Conservation (phyloP, 129 eudicot genomes). For the Flaveria linearis region DNA sequence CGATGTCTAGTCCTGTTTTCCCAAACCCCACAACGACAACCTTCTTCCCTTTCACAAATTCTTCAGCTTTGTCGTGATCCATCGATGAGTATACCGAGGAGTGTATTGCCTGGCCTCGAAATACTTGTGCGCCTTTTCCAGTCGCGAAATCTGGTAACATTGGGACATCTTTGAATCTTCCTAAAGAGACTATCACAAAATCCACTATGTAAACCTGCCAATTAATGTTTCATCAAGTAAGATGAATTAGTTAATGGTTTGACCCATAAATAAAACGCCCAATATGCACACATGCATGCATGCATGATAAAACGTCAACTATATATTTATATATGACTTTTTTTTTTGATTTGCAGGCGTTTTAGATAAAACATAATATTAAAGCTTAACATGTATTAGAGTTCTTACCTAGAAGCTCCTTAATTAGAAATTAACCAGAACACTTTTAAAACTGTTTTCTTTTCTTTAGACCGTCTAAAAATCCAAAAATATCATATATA, state of each 20-base stretch:
- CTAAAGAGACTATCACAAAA: constrained; percentile 63
- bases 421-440: no score
- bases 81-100: constrained; percentile 52
- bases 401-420: no score
- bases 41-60: constrained; percentile 46
- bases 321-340: neutral
- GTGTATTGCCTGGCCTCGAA: constrained; percentile 54
- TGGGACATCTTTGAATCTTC: constrained; percentile 65
- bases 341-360: no score
- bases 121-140: constrained; percentile 51
- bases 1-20: constrained; percentile 60
- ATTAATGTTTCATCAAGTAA: neutral
- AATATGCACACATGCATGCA: neutral
- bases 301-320: no score
- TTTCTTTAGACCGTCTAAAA: no score
- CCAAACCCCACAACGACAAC: constrained; percentile 58
- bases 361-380: no score
- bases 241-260: neutral
- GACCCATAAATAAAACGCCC: neutral
- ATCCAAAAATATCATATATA: neutral
- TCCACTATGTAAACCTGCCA: constrained; percentile 47
- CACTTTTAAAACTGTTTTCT: no score
- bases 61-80: constrained; percentile 40
- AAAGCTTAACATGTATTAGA: no score
- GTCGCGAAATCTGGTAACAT: constrained; percentile 55